Conservation (phyloP, 2,329 filamentous ascomycete genomes). For the Lachnellula hyalina region DNA sequence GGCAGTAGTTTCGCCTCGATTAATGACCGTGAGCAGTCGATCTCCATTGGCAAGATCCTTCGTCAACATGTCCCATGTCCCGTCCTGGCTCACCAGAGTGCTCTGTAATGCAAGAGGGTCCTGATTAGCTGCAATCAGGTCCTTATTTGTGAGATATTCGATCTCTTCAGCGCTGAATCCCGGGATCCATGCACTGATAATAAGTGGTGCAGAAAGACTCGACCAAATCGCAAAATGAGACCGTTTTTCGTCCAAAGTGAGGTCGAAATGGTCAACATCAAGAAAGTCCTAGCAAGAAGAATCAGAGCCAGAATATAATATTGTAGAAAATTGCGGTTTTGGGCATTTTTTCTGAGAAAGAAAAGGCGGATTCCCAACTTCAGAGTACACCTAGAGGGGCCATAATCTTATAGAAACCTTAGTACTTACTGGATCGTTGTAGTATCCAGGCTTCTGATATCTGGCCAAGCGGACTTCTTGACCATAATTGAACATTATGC, state of each 20-base stretch:
- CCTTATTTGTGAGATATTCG: constrained; percentile 34
- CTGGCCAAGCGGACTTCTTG: constrained; percentile 30
- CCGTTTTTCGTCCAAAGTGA: constrained; percentile 22
- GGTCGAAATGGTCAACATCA: constrained; percentile 26
- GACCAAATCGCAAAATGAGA: constrained; percentile 29
- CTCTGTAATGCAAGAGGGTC: constrained; percentile 29
- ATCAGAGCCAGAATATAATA: background rate
- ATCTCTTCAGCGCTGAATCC: constrained; percentile 32
- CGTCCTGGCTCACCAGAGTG: constrained; percentile 42
- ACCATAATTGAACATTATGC: constrained; percentile 43
- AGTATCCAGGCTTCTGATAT: constrained; percentile 35
- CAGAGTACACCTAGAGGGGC: background rate
- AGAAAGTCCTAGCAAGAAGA: constrained; percentile 8
- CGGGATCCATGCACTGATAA: constrained; percentile 31
- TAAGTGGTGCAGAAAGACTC: constrained; percentile 26
- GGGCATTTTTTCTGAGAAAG: background rate
- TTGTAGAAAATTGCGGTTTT: background rate
- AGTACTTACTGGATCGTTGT: constrained; percentile 18
- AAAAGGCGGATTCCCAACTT: background rate
- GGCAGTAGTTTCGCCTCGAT: constrained; percentile 34
- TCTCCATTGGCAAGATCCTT: constrained; percentile 43
- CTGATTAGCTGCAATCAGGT: constrained; percentile 25
- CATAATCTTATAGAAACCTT: no score
- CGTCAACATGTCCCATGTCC: constrained; percentile 40
- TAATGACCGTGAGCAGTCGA: constrained; percentile 42